Base-by-base conservation (phyloP, 192 early-diverging fungal species). In the Coemansia sp. region DNA sequence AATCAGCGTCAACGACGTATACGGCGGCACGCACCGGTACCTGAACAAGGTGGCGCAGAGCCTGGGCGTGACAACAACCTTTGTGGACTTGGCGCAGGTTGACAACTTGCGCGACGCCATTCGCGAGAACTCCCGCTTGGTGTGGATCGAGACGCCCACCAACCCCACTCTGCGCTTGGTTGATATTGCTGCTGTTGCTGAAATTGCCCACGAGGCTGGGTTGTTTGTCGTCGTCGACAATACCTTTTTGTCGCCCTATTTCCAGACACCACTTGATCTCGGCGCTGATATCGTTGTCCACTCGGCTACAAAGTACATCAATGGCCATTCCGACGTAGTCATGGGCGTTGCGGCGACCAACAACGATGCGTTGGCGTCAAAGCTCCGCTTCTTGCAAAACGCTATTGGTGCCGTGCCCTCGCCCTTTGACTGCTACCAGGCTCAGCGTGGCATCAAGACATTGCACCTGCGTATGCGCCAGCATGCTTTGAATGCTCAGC, bases 261-360 rank as follows among this genome's bases (percentile, higher is more conserved):
- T 94, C 88, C 94, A 95, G 79, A 93, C 90, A 65, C 97, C 97
- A 9, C 88, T 99, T 18, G 71, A 83, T 15, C 87, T 98, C 58
- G 97, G 96, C 53, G 97, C 96, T n/a, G 97, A 99, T 76, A 89
- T 99, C 70, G 96, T 97, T 18, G 92, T 98, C 11, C 95, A 99
- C 85, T 97, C 95, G 20, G 95, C 96, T 24, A 99, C 96, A 65
- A 98, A 98, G 83, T 99, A 98, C 84, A 92, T 99, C 78, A 98
- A 98, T 85, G 96, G 97, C 52, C 96, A 99, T 83, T 97, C 95
- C 24, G 97, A 99, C 83, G 96, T 97, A 29, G 92, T 99, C 18
- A 97, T 98, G 95, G 97, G 97, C 76, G 88, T 96, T 36, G 95
- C 94, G 22, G 88, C 92, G 22, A 96, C 94, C 60, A 92, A 88